These are phyloP conservation scores for Cryptosporidium tyzzeri DNA, from an alignment of 169 alveolate genomes.

Conservation along the genomic window DNA sequence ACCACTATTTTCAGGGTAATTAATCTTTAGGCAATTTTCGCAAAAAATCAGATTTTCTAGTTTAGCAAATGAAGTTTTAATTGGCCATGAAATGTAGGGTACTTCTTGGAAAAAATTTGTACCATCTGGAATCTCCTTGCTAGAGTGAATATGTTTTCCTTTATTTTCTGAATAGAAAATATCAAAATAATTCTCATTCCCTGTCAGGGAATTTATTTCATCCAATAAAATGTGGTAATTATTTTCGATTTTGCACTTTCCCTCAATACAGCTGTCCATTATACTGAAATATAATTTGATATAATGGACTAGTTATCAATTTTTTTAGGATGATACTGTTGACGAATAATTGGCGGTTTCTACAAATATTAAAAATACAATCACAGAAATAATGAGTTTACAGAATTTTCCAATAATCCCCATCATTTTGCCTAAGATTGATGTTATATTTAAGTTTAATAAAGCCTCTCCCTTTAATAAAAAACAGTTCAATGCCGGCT, in stretches of 20 bases:
- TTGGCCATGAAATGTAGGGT: conserved; percentile 70
- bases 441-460: not conserved
- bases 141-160: conserved; percentile 72
- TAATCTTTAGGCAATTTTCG: conserved; percentile 59
- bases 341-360: conserved; percentile 15
- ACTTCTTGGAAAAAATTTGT: conserved; percentile 52
- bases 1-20: conserved; percentile 4
- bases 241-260: conserved; percentile 13
- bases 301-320: not conserved
- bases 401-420: not conserved
- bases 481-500: not conserved
- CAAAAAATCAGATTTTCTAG: conserved; percentile 18
- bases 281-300: not conserved
- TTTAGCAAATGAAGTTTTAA: conserved; percentile 14
- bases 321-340: not conserved
- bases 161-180: conserved; percentile 18
- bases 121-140: conserved; percentile 1
- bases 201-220: conserved; percentile 1
- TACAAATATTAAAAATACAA: not conserved
- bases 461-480: not conserved
- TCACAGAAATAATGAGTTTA: not conserved
- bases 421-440: not conserved
- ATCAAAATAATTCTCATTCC: conserved; percentile 6
- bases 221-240: conserved; percentile 1
- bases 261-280: conserved; percentile 22